Evolutionary conservation across 2,329 filamentous ascomycete genomes (phyloP).

Genomic region (Talaromyces amestolkiae): DNA sequence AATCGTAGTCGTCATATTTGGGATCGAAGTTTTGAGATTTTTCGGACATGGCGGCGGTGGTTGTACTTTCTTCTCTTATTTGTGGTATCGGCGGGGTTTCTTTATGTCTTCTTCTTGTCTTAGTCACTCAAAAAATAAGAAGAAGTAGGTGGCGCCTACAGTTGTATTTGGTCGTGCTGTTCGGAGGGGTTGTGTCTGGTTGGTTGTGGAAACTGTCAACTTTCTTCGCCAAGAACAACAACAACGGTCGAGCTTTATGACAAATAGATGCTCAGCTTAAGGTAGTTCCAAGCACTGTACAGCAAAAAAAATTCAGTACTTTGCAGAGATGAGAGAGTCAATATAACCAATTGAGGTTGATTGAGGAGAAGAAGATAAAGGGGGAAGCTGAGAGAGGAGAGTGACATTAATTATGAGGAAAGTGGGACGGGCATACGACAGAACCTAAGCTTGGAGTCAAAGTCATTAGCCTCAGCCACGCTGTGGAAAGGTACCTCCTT

Average conservation of each 20-base stretch:
- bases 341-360: neutral
- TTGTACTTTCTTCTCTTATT: neutral
- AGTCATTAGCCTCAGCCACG: neutral
- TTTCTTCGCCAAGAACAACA: constrained; percentile 6
- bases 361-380: neutral
- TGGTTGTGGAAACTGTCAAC: neutral
- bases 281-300: neutral
- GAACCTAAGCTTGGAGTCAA: constrained; percentile 3
- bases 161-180: neutral
- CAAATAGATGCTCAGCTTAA: neutral
- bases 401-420: constrained; percentile 1
- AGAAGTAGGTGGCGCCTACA: neutral
- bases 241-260: constrained; percentile 2
- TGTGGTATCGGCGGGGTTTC: neutral
- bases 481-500: neutral
- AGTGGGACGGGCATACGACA: constrained; percentile 7
- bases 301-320: neutral
- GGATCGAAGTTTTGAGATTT: constrained; percentile 56
- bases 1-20: constrained; percentile 97
- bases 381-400: neutral
- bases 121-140: neutral
- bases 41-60: constrained; percentile 14
- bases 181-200: neutral
- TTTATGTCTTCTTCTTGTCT: neutral
- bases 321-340: neutral